Percentiles rank a stretch among this genome's conserved stretches.
phyloP scores from a whole-genome alignment of 1,139 yeast genomes.

The Suhomyces panamericanus region DNA sequence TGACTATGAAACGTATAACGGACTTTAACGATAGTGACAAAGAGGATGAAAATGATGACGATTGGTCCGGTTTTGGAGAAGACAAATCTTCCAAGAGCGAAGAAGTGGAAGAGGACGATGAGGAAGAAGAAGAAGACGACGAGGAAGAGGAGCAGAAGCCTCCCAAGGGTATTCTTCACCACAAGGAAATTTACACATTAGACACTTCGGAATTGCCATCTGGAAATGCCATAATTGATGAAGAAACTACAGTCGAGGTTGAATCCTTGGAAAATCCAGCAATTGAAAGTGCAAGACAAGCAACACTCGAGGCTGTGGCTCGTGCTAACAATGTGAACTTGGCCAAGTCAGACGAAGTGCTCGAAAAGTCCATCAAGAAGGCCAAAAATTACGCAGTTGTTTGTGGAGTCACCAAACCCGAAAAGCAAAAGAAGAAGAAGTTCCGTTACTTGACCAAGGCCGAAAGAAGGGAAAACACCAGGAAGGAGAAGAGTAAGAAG shows the following conservation, averaged over 20 bases:
- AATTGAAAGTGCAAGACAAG: slow-evolving; percentile 30
- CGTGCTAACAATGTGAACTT: slow-evolving; percentile 64
- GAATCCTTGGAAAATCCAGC: slow-evolving; percentile 55
- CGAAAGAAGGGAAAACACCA: slow-evolving; percentile 68
- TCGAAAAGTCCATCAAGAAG: slow-evolving; percentile 63
- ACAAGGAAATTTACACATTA: slow-evolving; percentile 44
- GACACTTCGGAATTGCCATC: slow-evolving; percentile 42
- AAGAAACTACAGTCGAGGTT: slow-evolving; percentile 63
- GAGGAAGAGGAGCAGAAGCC: slow-evolving; percentile 12
- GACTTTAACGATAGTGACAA: slow-evolving; percentile 34
- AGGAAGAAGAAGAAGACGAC: slow-evolving; percentile 16
- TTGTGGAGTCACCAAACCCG: slow-evolving; percentile 52
- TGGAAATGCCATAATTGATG: slow-evolving; percentile 49
- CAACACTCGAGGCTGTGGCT: slow-evolving; percentile 54
- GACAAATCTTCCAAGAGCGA: slow-evolving; percentile 9
- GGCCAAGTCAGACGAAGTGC: slow-evolving; percentile 56
- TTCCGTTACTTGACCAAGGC: slow-evolving; percentile 80
- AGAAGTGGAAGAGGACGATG: slow-evolving; percentile 23
- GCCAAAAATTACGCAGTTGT: slow-evolving; percentile 74
- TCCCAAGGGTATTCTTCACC: slow-evolving; percentile 42
- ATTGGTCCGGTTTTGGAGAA: slow-evolving; percentile 22
- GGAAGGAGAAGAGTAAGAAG: slow-evolving; percentile 49
- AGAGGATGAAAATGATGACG: slow-evolving; percentile 21
- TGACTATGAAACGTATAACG: slow-evolving; percentile 49
- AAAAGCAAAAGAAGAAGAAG: slow-evolving; percentile 65